Evolutionary conservation across 2,329 filamentous ascomycete species (phyloP).

Genomic region (Nemania serpens): DNA sequence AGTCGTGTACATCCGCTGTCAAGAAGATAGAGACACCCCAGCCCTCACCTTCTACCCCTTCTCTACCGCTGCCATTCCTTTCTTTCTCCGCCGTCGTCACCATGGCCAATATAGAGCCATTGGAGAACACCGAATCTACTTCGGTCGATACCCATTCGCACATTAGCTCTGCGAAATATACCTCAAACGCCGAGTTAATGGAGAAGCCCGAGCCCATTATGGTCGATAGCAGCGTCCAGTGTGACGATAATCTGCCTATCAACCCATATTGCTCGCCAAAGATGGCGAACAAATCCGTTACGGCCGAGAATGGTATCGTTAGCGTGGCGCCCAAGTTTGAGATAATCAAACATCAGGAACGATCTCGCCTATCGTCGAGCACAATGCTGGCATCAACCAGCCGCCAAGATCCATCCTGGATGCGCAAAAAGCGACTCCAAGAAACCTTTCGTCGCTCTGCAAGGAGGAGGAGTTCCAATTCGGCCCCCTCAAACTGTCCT

Average conservation of each 20-base stretch:
- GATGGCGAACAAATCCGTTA: neutral
- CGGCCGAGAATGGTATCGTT: neutral
- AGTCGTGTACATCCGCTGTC: neutral
- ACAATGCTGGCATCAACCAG: no score
- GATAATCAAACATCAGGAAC: no score
- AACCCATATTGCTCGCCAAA: neutral
- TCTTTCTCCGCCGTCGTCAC: conserved; percentile 3
- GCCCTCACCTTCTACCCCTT: neutral
- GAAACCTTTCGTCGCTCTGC: neutral
- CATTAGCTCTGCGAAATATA: neutral
- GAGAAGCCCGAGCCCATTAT: neutral
- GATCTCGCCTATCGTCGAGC: no score
- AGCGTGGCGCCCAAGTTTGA: neutral
- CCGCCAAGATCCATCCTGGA: no score
- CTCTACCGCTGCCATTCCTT: neutral
- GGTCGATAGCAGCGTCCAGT: neutral
- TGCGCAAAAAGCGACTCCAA: neutral
- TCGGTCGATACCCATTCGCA: conserved; percentile 1
- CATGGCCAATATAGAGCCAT: conserved; percentile 1
- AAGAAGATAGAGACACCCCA: neutral
- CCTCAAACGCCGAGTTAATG: no score
- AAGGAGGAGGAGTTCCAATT: neutral
- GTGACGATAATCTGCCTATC: neutral
- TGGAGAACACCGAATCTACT: neutral
- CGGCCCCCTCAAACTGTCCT: neutral